Conservation (phyloP, 441 rosid species). For the Brassica balearica region DNA sequence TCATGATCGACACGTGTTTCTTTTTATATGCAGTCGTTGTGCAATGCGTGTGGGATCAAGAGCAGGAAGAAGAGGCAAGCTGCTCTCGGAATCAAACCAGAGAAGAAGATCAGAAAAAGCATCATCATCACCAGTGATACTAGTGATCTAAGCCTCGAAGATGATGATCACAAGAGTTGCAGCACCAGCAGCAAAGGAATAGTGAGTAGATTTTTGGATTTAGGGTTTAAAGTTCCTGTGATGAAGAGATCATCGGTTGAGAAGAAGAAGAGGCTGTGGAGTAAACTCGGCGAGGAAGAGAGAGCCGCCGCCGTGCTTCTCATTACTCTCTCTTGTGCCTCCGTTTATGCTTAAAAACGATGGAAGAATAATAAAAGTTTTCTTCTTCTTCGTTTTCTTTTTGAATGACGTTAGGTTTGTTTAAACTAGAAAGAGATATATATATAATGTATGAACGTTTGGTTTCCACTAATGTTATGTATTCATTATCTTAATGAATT, state of each 20-base stretch:
- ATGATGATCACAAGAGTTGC: slow-evolving; percentile 28
- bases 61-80: slow-evolving; percentile 92
- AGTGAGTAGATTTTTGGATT: slow-evolving; percentile 51
- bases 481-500: slow-evolving; percentile 35
- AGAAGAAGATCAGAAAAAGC: slow-evolving; percentile 63
- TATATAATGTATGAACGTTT: neutral
- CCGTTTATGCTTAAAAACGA: slow-evolving; percentile 63
- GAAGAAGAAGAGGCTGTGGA: slow-evolving; percentile 60
- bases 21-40: slow-evolving; percentile 63
- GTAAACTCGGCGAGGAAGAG: slow-evolving; percentile 87
- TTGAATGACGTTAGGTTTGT: neutral
- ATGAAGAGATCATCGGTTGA: slow-evolving; percentile 72
- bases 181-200: slow-evolving; percentile 35
- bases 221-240: slow-evolving; percentile 73
- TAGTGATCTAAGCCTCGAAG: slow-evolving; percentile 53
- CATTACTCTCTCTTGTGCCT: slow-evolving; percentile 84
- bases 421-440: slow-evolving; percentile 21
- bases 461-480: slow-evolving; percentile 30
- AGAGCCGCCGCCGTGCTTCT: slow-evolving; percentile 91
- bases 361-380: neutral
- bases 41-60: slow-evolving; percentile 97
- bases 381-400: slow-evolving; percentile 1
- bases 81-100: slow-evolving; percentile 50
- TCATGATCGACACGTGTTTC: neutral
- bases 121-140: slow-evolving; percentile 53